Percentiles rank a stretch among this genome's conserved stretches.
Conservation (phyloP, 1,284 basidiomycete species). For the Leccinum huronense region DNA sequence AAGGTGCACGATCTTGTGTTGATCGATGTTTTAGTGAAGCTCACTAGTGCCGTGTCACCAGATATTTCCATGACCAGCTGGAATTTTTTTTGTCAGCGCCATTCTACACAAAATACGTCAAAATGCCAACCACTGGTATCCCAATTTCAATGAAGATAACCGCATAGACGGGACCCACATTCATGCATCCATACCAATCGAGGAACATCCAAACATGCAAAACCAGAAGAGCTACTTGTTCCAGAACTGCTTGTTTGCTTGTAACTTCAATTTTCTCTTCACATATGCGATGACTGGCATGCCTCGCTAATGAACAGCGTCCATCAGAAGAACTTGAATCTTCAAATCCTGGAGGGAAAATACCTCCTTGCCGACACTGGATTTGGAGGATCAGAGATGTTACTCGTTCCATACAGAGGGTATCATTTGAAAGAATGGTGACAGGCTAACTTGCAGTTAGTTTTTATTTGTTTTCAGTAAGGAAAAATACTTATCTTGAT, state of each 20-base stretch:
- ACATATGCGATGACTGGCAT: slow-evolving; percentile 3
- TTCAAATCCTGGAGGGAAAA: neutral
- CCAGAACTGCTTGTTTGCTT: slow-evolving; percentile 9
- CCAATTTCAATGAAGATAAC: neutral
- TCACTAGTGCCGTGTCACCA: neutral
- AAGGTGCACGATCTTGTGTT: neutral
- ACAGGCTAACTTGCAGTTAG: neutral
- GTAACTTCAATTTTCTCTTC: slow-evolving; percentile 7
- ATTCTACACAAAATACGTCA: neutral
- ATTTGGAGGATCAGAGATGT: neutral
- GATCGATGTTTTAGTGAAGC: too few species aligned
- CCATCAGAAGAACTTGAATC: neutral
- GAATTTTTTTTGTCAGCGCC: neutral
- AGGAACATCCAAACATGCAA: neutral
- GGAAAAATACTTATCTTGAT: neutral
- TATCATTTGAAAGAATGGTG: neutral
- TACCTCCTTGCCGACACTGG: neutral
- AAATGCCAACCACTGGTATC: neutral
- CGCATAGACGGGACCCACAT: neutral
- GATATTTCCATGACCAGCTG: slow-evolving; percentile 1
- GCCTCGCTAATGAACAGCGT: neutral
- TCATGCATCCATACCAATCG: neutral
- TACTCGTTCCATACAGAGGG: neutral
- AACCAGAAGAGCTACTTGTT: slow-evolving; percentile 7
- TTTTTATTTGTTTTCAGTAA: neutral